A percentile compares a stretch with the other conserved stretches of the same genome.
Evolutionary conservation across 352 stramenopile species (phyloP).

Genomic region (Pythium sp.): DNA sequence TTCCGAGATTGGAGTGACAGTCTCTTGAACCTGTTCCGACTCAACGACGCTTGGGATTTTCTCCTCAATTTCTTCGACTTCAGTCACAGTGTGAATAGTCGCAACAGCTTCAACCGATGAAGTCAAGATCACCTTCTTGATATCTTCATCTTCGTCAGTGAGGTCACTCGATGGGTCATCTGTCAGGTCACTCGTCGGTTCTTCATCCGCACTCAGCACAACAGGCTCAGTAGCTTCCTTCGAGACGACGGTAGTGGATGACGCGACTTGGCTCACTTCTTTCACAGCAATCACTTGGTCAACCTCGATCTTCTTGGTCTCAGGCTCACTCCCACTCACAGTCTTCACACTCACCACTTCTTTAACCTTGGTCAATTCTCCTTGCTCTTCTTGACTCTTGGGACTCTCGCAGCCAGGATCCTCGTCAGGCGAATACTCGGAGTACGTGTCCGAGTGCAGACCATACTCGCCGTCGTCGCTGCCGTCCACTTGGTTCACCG

Average conservation of each 20-base stretch:
- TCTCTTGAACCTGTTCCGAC: not conserved
- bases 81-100: not conserved
- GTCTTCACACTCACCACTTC: not conserved
- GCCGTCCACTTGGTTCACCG: not conserved
- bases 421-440: conserved; percentile 7
- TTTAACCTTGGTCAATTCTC: not conserved
- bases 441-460: conserved; percentile 8
- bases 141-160: not conserved
- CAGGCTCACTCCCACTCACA: not conserved
- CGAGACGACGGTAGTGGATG: not conserved
- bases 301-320: not conserved
- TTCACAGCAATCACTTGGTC: not conserved
- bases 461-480: not conserved
- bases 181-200: not conserved
- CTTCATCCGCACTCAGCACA: not conserved
- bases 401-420: conserved; percentile 6
- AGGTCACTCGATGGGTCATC: not conserved
- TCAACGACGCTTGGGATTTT: not conserved
- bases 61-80: not conserved
- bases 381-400: not conserved
- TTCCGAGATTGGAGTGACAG: not conserved
- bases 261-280: not conserved
- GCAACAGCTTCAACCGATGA: not conserved
- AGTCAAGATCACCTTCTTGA: not conserved
- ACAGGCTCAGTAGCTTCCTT: not conserved